phyloP scores from a whole-genome alignment of 1,284 basidiomycete genomes.

The Ganoderma meredithae region DNA sequence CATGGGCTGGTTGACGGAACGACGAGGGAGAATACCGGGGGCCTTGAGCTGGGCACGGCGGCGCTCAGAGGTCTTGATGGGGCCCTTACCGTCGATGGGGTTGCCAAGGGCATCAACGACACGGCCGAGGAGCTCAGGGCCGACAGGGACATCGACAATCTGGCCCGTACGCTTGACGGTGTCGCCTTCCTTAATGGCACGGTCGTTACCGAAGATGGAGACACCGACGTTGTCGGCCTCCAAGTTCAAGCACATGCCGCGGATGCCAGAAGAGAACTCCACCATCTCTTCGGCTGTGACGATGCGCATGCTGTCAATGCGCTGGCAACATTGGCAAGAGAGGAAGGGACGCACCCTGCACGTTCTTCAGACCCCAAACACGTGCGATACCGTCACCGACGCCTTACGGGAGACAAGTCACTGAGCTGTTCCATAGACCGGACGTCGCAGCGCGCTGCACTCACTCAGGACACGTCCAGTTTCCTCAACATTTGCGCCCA shows the following conservation, averaged over 20 bases:
- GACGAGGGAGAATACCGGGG: slow-evolving; percentile 98
- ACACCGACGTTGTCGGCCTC: slow-evolving; percentile 99
- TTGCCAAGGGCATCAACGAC: slow-evolving; percentile 99
- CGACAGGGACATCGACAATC: slow-evolving; percentile 99
- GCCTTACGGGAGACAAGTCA: slow-evolving; percentile 57
- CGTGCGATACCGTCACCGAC: slow-evolving; percentile 99
- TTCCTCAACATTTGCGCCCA: slow-evolving; percentile 96
- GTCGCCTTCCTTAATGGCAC: slow-evolving; percentile 99
- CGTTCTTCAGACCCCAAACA: slow-evolving; percentile 94
- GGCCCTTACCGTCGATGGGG: slow-evolving; percentile 99
- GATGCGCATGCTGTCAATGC: slow-evolving; percentile 30
- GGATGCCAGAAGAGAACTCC: slow-evolving; percentile 99
- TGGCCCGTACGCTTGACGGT: slow-evolving; percentile 99
- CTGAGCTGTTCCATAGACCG: slow-evolving; percentile 3
- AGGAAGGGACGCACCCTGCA: slow-evolving; percentile 74
- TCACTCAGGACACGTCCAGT: slow-evolving; percentile 97
- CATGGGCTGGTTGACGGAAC: slow-evolving; percentile 99
- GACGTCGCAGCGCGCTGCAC: slow-evolving; percentile 42
- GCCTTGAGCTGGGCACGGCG: slow-evolving; percentile 98
- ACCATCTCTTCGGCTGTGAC: slow-evolving; percentile 99
- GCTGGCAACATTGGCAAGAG: slow-evolving; percentile 7
- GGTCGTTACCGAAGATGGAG: slow-evolving; percentile 99
- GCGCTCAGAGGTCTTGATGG: slow-evolving; percentile 92
- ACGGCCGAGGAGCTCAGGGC: slow-evolving; percentile 95
- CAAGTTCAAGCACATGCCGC: slow-evolving; percentile 99